These are phyloP conservation scores for Coprinopsis strossmayeri DNA, from an alignment of 768 basidiomycete genomes.

Conservation along the genomic window DNA sequence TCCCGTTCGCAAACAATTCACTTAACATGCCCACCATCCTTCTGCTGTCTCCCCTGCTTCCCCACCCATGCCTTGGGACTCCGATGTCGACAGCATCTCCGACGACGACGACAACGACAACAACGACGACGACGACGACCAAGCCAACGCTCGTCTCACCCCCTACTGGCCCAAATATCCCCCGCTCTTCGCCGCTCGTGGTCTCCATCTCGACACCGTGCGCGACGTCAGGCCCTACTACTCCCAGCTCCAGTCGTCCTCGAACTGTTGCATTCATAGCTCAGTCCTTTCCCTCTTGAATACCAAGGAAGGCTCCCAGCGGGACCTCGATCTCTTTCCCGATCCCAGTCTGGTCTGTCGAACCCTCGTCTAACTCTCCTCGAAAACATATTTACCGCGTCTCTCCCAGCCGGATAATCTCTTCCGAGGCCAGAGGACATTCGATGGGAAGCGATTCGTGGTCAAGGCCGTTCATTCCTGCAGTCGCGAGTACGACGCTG, in stretches of 20 bases:
- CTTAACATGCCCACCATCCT: not conserved
- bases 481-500: constrained; percentile 59
- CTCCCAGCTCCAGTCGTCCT: constrained; percentile 17
- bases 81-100: constrained; percentile 15
- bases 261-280: constrained; percentile 12
- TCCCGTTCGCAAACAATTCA: not conserved
- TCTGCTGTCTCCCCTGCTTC: constrained; percentile 5
- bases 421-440: constrained; percentile 55
- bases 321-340: constrained; percentile 57
- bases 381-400: constrained; percentile 9
- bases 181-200: constrained; percentile 37
- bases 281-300: constrained; percentile 8
- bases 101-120: constrained; percentile 20
- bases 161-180: constrained; percentile 61
- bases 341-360: constrained; percentile 63
- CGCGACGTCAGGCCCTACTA: constrained; percentile 61
- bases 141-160: constrained; percentile 49
- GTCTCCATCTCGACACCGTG: constrained; percentile 63
- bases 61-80: constrained; percentile 17
- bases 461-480: constrained; percentile 60
- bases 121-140: constrained; percentile 58
- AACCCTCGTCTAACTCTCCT: constrained; percentile 1
- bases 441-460: constrained; percentile 48
- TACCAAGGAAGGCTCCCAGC: constrained; percentile 11
- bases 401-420: constrained; percentile 60